Base-by-base conservation (phyloP, 2,329 filamentous ascomycete genomes). In the Penicillium sp. region DNA sequence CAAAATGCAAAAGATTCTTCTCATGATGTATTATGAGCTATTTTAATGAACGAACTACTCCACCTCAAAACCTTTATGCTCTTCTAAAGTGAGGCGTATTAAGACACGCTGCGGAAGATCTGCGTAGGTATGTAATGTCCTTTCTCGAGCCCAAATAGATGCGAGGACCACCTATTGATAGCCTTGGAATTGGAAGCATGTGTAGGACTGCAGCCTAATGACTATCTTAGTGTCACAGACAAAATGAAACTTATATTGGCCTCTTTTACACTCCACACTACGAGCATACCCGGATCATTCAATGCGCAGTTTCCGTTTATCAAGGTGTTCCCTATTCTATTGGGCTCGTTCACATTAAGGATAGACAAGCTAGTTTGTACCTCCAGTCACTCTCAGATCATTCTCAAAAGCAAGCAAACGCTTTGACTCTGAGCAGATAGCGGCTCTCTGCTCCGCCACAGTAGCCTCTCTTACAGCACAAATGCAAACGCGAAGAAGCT, bases 21-120 rank as follows among this genome's bases (percentile, higher is more conserved):
- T 44, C 36, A 58, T 43, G 52, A 62, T 35, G 60, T 55, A 55
- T 63, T 54, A 66, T 57, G 58, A 63, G 47, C 41, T 5, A 44
- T 49, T 65, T 52, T 54, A 60, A 61, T 24, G 52, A 57, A 31
- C 31, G 7, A 3, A 51, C 22, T 58, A 46, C 44, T 22, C 31
- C 41, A 31, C 2, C 31, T 31, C 31, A 10, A 31, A 9, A 10
- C 31, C 6, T 10, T 31, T 9, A 31, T 10, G 6, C 31, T 31
- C 6, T 31, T 31, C 31, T 10, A 6, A 11, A 31, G 7, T 10
- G 6, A 9, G 31, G 1, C 7, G 3, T 31, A 7, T 31, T 6
- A 6, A 31, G 6, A 31, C 7, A 31, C 31, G 9, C 43, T 49
- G 49, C 46, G 36, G 55, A 27, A 19, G 43, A 22, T 4, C 22